A percentile compares a stretch with the other conserved stretches of the same genome.
phyloP scores from a whole-genome alignment of 352 stramenopile species.

The Globisporangium spinosum region DNA sequence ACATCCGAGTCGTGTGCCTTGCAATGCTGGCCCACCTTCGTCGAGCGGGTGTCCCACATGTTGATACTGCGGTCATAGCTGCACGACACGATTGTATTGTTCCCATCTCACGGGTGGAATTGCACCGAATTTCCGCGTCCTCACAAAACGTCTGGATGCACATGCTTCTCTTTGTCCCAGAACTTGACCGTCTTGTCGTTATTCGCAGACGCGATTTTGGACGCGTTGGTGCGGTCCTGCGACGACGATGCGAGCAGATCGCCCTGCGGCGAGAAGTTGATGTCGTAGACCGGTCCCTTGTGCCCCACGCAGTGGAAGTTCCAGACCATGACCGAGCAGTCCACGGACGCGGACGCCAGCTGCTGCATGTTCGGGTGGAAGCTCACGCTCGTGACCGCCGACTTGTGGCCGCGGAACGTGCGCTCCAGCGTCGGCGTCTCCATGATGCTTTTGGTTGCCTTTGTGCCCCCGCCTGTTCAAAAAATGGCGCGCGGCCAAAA shows the following conservation, averaged over 20 bases:
- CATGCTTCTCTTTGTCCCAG: slow-evolving; percentile 83
- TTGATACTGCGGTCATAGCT: slow-evolving; percentile 75
- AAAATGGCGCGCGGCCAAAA: slow-evolving; percentile 1
- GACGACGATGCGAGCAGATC: slow-evolving; percentile 85
- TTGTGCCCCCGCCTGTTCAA: not conserved
- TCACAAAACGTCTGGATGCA: slow-evolving; percentile 87
- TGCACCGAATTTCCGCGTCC: slow-evolving; percentile 68
- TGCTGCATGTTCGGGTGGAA: slow-evolving; percentile 88
- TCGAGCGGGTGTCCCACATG: slow-evolving; percentile 83
- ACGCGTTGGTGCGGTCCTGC: slow-evolving; percentile 85
- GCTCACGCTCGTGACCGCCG: slow-evolving; percentile 65
- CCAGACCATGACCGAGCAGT: slow-evolving; percentile 90
- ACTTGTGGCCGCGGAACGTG: slow-evolving; percentile 86
- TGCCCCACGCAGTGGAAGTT: slow-evolving; percentile 79
- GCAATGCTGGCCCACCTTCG: slow-evolving; percentile 90
- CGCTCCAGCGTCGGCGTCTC: slow-evolving; percentile 69
- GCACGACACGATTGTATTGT: slow-evolving; percentile 44
- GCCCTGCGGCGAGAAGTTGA: slow-evolving; percentile 79
- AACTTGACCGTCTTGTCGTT: slow-evolving; percentile 93
- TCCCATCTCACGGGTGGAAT: slow-evolving; percentile 82
- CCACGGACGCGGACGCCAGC: slow-evolving; percentile 71
- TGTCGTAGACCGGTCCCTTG: slow-evolving; percentile 67
- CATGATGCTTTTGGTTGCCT: slow-evolving; percentile 4
- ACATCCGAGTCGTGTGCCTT: slow-evolving; percentile 80
- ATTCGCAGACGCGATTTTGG: slow-evolving; percentile 65